phyloP scores from a whole-genome alignment of 805 yeast species.

The Sungouiella blattae region DNA sequence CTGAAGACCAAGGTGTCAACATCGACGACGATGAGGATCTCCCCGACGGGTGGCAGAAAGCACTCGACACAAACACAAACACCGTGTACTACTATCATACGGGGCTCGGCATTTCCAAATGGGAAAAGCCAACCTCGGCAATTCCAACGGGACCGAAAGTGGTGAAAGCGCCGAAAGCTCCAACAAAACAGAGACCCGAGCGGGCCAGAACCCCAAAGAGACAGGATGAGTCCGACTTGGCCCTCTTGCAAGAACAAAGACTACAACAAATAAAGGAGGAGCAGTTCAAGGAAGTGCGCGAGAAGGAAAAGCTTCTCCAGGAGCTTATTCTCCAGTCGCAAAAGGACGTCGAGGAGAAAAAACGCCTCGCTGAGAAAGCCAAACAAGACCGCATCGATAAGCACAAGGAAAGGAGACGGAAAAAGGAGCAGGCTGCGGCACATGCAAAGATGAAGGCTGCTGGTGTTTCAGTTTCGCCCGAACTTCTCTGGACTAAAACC shows the following conservation, averaged over 20 bases:
- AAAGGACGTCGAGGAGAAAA: slow-evolving; percentile 27
- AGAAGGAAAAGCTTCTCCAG: slow-evolving; percentile 34
- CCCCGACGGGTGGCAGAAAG: slow-evolving; percentile 68
- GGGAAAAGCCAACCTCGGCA: slow-evolving; percentile 55
- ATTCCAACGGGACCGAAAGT: slow-evolving; percentile 32
- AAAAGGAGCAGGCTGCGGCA: slow-evolving; percentile 11
- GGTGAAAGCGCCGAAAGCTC: slow-evolving; percentile 8
- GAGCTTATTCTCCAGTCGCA: slow-evolving; percentile 34
- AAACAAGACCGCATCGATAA: slow-evolving; percentile 20
- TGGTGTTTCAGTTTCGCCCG: slow-evolving; percentile 10
- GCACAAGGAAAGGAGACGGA: slow-evolving; percentile 17
- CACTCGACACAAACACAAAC: slow-evolving; percentile 44
- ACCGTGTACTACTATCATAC: slow-evolving; percentile 54
- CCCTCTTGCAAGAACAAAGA: slow-evolving; percentile 33
- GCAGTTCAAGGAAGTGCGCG: slow-evolving; percentile 29
- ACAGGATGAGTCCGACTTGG: slow-evolving; percentile 20
- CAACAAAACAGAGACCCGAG: slow-evolving; percentile 4
- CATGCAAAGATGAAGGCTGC: slow-evolving; percentile 1
- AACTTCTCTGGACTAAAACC: slow-evolving; percentile 38
- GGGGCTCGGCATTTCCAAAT: slow-evolving; percentile 43
- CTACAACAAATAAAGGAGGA: slow-evolving; percentile 30
- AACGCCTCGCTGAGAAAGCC: slow-evolving; percentile 21
- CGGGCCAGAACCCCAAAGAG: slow-evolving; percentile 9
- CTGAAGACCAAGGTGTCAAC: slow-evolving; percentile 7
- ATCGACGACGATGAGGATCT: slow-evolving; percentile 26